Conservation (phyloP, 2,329 filamentous ascomycete genomes). For the Dichotomopilus funicola region DNA sequence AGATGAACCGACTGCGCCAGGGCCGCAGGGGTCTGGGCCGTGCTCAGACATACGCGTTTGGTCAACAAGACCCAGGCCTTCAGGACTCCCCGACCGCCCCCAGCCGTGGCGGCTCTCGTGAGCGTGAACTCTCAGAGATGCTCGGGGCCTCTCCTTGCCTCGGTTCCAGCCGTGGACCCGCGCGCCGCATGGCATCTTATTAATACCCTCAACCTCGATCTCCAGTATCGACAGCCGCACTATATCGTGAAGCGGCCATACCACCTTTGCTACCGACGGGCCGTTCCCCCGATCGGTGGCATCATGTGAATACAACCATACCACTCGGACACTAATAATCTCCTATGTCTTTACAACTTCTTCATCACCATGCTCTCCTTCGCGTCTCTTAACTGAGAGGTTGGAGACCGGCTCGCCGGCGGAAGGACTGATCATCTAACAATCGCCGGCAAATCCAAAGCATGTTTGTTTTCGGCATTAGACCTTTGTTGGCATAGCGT, state of each 20-base stretch:
- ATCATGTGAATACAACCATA: background rate
- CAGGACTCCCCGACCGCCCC: conserved; percentile 56
- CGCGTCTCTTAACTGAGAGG: background rate
- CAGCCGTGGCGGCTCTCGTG: conserved; percentile 29
- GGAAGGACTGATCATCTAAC: conserved; percentile 18
- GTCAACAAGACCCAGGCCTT: conserved; percentile 55
- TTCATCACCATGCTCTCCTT: conserved; percentile 5
- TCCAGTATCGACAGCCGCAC: background rate
- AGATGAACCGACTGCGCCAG: conserved; percentile 87
- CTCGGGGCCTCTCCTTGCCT: conserved; percentile 36
- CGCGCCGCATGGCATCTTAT: conserved; percentile 59
- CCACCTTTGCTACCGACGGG: background rate
- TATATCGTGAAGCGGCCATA: background rate
- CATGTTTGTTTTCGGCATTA: conserved; percentile 21
- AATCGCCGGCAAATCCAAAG: conserved; percentile 18
- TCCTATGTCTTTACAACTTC: conserved; percentile 6
- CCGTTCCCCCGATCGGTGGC: background rate
- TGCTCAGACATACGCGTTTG: conserved; percentile 93
- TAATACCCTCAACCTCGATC: conserved; percentile 31
- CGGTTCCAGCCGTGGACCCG: conserved; percentile 45
- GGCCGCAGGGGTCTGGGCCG: conserved; percentile 74
- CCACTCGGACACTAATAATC: conserved; percentile 4
- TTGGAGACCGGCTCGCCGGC: conserved; percentile 4
- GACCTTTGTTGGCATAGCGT: conserved; percentile 22
- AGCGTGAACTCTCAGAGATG: conserved; percentile 26